phyloP scores from a whole-genome alignment of 805 yeast genomes.

The Zygosaccharomyces gambellarensis region DNA sequence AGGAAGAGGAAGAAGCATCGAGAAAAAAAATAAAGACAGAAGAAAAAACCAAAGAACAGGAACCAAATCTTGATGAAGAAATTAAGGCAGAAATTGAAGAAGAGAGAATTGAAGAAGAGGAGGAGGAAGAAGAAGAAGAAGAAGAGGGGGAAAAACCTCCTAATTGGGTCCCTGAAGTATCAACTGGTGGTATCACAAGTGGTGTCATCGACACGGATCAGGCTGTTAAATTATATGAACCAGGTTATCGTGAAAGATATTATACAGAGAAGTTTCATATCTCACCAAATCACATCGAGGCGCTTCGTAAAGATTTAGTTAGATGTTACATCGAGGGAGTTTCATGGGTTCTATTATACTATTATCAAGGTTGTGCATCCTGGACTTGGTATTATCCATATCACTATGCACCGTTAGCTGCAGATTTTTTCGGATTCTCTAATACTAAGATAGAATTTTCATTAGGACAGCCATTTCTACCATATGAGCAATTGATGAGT shows the following conservation, averaged over 20 bases:
- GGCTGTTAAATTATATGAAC: constrained; percentile 69
- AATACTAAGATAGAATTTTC: constrained; percentile 54
- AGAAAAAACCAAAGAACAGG: constrained; percentile 7
- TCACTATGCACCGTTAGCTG: constrained; percentile 97
- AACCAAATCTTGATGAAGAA: constrained; percentile 18
- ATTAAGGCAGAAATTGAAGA: constrained; percentile 20
- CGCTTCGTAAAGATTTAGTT: constrained; percentile 56
- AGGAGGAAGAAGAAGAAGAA: constrained; percentile 14
- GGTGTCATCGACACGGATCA: constrained; percentile 44
- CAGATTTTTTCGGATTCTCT: constrained; percentile 60
- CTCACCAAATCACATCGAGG: constrained; percentile 47
- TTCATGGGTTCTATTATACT: constrained; percentile 91
- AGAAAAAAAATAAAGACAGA: constrained; percentile 17
- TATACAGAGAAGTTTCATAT: constrained; percentile 70
- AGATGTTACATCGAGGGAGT: constrained; percentile 85
- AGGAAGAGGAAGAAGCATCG: constrained; percentile 10
- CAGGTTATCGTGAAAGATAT: constrained; percentile 82
- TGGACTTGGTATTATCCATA: constrained; percentile 98
- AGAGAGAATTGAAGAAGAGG: constrained; percentile 17
- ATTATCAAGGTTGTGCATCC: constrained; percentile 96
- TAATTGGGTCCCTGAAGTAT: constrained; percentile 27
- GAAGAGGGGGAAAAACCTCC: constrained; percentile 19
- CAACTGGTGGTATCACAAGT: constrained; percentile 26
- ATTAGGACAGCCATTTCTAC: constrained; percentile 74
- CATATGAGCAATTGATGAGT: constrained; percentile 91